These are phyloP conservation scores for Sarocladium kiliense DNA, from an alignment of 2,329 filamentous ascomycete genomes.

Conservation along the genomic window DNA sequence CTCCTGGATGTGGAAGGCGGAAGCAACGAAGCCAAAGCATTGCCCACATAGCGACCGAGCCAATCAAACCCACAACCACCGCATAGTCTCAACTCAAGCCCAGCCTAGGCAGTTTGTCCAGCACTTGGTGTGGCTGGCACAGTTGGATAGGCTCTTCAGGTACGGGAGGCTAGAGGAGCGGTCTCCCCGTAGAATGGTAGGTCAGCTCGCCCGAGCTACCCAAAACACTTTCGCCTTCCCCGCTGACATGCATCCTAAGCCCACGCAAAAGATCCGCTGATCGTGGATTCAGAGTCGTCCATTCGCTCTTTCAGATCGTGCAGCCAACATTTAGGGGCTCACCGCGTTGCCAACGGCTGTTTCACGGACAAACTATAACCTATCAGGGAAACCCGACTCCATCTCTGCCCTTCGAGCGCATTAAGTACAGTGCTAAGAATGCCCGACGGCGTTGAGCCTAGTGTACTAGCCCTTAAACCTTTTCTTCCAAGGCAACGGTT, in stretches of 20 bases:
- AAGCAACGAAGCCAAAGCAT: not conserved
- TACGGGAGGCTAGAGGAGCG: not conserved
- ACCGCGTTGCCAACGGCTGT: not conserved
- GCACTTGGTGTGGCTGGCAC: not conserved
- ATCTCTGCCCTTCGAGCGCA: too few species aligned
- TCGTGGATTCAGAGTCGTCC: not conserved
- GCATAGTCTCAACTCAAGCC: not conserved
- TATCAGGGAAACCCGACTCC: not conserved
- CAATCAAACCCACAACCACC: not conserved
- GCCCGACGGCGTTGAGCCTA: not conserved
- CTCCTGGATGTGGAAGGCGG: conserved; percentile 3
- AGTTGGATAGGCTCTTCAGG: not conserved
- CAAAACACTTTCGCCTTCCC: not conserved
- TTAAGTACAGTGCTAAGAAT: not conserved
- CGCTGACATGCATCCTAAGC: conserved; percentile 1
- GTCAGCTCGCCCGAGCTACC: not conserved
- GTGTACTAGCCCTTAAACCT: too few species aligned
- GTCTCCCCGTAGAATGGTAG: not conserved
- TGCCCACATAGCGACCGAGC: not conserved
- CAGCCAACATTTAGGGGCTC: not conserved
- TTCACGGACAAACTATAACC: not conserved
- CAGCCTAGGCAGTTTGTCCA: not conserved
- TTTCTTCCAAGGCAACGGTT: too few species aligned
- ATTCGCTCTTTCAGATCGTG: not conserved
- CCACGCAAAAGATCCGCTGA: not conserved